Percentiles rank a stretch among this genome's conserved stretches.
Evolutionary conservation across 345 rosid species (phyloP).

Genomic region (Garcia nutans): DNA sequence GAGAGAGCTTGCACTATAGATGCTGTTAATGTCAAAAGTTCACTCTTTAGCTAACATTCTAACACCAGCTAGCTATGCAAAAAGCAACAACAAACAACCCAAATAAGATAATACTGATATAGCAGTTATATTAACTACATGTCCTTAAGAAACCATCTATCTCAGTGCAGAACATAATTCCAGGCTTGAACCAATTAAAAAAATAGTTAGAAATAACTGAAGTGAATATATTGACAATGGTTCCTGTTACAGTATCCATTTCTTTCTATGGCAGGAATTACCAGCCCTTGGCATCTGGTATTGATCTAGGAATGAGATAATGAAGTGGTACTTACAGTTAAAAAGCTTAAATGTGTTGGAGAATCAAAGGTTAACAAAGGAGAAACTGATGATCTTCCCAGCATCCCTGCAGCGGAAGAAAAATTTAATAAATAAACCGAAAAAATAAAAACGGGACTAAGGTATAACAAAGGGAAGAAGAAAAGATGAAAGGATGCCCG

Average conservation of each 20-base stretch:
- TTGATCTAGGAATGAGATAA: background rate
- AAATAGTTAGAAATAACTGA: background rate
- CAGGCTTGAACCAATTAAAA: background rate
- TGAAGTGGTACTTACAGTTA: conserved; percentile 33
- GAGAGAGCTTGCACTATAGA: too few relatives aligned
- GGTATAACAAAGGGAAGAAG: background rate
- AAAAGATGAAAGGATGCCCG: background rate
- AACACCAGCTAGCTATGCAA: background rate
- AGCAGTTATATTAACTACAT: background rate
- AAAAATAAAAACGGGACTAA: background rate
- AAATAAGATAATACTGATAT: background rate
- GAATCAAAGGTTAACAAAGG: conserved; percentile 44
- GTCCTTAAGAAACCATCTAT: background rate
- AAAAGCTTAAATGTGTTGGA: conserved; percentile 16
- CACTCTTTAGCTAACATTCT: background rate
- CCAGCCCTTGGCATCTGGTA: background rate
- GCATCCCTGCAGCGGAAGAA: conserved; percentile 44
- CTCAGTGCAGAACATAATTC: background rate
- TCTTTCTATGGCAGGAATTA: background rate
- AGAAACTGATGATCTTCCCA: conserved; percentile 54
- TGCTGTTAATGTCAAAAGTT: too few relatives aligned
- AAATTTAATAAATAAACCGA: background rate
- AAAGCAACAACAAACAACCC: background rate
- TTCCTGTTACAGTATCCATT: too few relatives aligned
- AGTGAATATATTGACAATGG: background rate